A percentile compares a stretch with the other conserved stretches of the same genome.
phyloP scores from a whole-genome alignment of 2,329 filamentous ascomycete genomes.

The Alternaria consortialis region DNA sequence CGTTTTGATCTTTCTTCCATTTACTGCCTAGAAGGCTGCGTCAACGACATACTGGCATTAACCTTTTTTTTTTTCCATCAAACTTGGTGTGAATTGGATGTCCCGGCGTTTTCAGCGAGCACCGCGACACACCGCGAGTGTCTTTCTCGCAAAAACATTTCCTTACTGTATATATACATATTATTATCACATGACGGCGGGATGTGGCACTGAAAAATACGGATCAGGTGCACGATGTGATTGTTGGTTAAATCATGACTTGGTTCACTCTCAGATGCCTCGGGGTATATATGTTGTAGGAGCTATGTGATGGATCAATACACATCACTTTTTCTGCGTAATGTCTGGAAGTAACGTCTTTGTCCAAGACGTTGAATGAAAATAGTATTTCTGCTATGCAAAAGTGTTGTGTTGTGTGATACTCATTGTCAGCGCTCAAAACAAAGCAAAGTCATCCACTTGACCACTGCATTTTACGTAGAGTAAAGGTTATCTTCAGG shows the following conservation, averaged over 20 bases:
- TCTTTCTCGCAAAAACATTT: slow-evolving; percentile 9
- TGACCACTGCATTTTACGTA: background rate
- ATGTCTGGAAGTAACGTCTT: slow-evolving; percentile 11
- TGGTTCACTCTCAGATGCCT: slow-evolving; percentile 17
- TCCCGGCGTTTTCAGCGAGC: slow-evolving; percentile 8
- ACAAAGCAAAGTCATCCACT: background rate
- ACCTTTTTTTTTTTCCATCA: background rate
- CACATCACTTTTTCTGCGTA: slow-evolving; percentile 15
- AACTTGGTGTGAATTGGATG: slow-evolving; percentile 9
- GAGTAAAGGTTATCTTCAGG: background rate
- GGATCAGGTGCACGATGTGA: slow-evolving; percentile 6
- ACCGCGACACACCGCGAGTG: slow-evolving; percentile 6
- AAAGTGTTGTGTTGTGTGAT: background rate
- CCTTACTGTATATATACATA: slow-evolving; percentile 29
- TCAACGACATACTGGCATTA: slow-evolving; percentile 1
- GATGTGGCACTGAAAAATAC: slow-evolving; percentile 3
- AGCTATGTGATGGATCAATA: slow-evolving; percentile 9
- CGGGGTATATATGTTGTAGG: slow-evolving; percentile 4
- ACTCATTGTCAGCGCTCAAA: background rate
- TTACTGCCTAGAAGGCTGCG: background rate
- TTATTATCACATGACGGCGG: slow-evolving; percentile 10
- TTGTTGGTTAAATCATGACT: slow-evolving; percentile 25
- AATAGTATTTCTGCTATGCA: slow-evolving; percentile 1
- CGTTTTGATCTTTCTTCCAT: slow-evolving; percentile 13
- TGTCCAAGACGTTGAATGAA: slow-evolving; percentile 2